A percentile compares a stretch with the other conserved stretches of the same genome.
phyloP scores from a whole-genome alignment of 2,329 filamentous ascomycete species.

The Neofusicoccum sp. region DNA sequence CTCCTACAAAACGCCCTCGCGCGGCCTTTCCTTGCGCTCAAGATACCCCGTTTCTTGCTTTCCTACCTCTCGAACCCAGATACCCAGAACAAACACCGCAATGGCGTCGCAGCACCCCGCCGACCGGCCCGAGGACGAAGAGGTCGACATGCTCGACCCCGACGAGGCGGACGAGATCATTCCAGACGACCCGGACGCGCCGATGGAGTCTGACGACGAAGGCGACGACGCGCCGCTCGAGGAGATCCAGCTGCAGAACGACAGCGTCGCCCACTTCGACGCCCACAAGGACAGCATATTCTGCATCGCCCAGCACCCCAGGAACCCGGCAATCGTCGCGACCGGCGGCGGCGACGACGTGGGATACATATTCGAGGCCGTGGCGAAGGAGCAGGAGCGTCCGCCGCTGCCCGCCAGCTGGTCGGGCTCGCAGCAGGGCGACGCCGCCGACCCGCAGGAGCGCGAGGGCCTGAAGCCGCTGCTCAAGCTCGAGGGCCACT shows the following conservation, averaged over 20 bases:
- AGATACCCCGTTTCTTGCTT: background rate
- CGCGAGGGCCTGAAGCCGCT: constrained; percentile 65
- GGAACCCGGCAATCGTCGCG: constrained; percentile 74
- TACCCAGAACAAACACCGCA: background rate
- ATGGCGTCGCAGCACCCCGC: constrained; percentile 27
- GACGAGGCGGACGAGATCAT: constrained; percentile 81
- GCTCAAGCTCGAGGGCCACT: constrained; percentile 83
- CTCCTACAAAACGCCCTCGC: background rate
- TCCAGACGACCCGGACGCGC: constrained; percentile 63
- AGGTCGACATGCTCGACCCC: constrained; percentile 72
- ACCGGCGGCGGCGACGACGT: constrained; percentile 87
- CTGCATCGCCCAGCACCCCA: constrained; percentile 89
- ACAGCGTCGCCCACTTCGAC: constrained; percentile 93
- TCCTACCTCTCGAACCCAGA: background rate
- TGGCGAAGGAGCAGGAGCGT: constrained; percentile 31
- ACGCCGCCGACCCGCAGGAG: constrained; percentile 60
- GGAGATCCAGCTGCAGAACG: constrained; percentile 84
- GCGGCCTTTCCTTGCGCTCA: background rate
- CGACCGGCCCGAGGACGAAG: constrained; percentile 50
- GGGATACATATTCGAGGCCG: constrained; percentile 83
- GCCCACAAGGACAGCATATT: constrained; percentile 88
- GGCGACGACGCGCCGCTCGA: constrained; percentile 57
- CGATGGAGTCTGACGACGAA: constrained; percentile 75
- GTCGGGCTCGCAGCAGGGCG: constrained; percentile 49
- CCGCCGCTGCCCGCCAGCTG: constrained; percentile 74